phyloP scores from a whole-genome alignment of 164 flowering plant genomes.

The Akebia trifoliata region DNA sequence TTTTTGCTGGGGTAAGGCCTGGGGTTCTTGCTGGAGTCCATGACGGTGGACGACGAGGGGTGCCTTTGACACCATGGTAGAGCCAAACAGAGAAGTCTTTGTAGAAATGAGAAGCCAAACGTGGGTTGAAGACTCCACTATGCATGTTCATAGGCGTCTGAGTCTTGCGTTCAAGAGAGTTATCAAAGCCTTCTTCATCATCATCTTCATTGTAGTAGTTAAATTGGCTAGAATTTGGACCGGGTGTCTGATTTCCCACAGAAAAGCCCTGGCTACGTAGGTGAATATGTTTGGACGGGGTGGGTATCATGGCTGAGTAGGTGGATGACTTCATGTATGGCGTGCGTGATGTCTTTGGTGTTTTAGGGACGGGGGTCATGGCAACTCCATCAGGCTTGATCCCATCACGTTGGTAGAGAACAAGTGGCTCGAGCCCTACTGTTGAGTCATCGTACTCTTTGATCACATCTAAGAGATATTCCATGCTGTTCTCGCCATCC shows the following conservation, averaged over 20 bases:
- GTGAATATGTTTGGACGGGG: slow-evolving; percentile 27
- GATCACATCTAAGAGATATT: slow-evolving; percentile 70
- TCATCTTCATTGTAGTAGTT: slow-evolving; percentile 30
- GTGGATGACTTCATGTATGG: slow-evolving; percentile 22
- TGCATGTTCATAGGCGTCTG: slow-evolving; percentile 36
- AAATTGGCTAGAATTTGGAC: slow-evolving; percentile 11
- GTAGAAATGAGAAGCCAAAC: slow-evolving; percentile 73
- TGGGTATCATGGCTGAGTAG: no score
- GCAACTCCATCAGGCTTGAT: slow-evolving; percentile 54
- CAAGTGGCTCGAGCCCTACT: slow-evolving; percentile 63
- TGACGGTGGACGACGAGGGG: slow-evolving; percentile 59
- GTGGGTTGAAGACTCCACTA: slow-evolving; percentile 38
- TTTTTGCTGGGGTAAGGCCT: slow-evolving; percentile 42
- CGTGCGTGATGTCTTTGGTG: slow-evolving; percentile 22
- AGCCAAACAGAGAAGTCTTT: slow-evolving; percentile 69
- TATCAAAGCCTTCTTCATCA: slow-evolving; percentile 50
- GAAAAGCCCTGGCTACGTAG: slow-evolving; percentile 40
- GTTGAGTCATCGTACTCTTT: slow-evolving; percentile 75
- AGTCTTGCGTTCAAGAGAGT: slow-evolving; percentile 49
- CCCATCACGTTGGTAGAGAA: slow-evolving; percentile 53
- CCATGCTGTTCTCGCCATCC: slow-evolving; percentile 62
- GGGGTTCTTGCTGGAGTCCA: slow-evolving; percentile 84
- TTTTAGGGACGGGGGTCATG: slow-evolving; percentile 43
- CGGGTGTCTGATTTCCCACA: slow-evolving; percentile 21
- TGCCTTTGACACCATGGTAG: slow-evolving; percentile 60